Conservation (phyloP, 75 land plant species). For the Selaginella moellendorffii region DNA sequence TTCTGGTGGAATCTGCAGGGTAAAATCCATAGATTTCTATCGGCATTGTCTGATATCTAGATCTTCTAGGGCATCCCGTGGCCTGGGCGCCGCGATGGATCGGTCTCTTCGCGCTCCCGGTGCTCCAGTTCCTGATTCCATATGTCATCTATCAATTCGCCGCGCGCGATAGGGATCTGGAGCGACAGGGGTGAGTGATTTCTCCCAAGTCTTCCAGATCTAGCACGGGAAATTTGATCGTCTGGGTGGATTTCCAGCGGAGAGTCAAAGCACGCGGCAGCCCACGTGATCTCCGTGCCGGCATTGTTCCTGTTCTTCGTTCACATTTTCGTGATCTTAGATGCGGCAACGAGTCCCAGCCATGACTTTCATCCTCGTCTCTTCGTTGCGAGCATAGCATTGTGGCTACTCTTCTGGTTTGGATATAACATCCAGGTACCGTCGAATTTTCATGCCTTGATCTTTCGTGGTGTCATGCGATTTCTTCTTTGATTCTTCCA, state of each 20-base stretch:
- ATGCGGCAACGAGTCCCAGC: constrained; percentile 1
- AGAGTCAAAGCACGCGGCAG: constrained; percentile 5
- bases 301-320: constrained; percentile 8
- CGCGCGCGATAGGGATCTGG: background rate
- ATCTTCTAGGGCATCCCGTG: background rate
- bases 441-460: background rate
- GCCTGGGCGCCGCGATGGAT: constrained; percentile 1
- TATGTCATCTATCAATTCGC: constrained; percentile 8
- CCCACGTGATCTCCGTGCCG: background rate
- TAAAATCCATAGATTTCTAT: background rate
- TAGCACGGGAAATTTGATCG: background rate
- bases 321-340: constrained; percentile 1
- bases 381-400: background rate
- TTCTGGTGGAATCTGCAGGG: background rate
- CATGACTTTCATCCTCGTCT: constrained; percentile 2
- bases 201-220: background rate
- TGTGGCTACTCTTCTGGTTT: constrained; percentile 4
- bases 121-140: background rate
- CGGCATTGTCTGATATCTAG: background rate
- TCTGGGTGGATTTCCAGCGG: background rate
- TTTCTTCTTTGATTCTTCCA: background rate
- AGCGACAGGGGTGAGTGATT: background rate
- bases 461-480: background rate
- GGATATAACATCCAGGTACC: constrained; percentile 9
- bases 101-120: background rate